Evolutionary conservation across 1,139 yeast species (phyloP), one percentile per base, ranked within the genome.

Genomic region (Saccharomyces hybrid): DNA sequence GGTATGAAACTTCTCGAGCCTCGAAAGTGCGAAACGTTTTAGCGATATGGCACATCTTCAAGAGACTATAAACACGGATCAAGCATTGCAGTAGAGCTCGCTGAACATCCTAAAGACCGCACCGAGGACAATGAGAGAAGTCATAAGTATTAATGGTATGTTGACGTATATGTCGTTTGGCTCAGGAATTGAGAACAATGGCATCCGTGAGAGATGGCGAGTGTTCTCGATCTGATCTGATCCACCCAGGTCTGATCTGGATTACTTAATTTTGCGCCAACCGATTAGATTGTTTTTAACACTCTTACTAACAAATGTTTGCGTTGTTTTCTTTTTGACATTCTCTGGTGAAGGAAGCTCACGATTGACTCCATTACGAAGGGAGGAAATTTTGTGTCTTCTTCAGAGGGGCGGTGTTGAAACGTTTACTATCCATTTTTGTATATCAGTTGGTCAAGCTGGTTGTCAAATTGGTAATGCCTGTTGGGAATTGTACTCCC

Each of bases 111-210:
- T 38, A 38, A 38, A 3, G 11, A 38, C 42, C 13, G 19, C 23
- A 38, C 42, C 8, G 23, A 11, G 23, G 42, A 29, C 25, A 32
- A 88, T 88, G 96, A 86, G 96, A 83, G 96, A 88, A 83, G 96
- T 88, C 65, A 88, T 88, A 71, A 88, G 95, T 79, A 82, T 88
- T 70, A 88, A 88, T 74, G 91, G 89, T 84, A 80, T 64, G 88
- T 78, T 14, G 4, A 11, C 23, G 23, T 8, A 11, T 6, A 16
- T 16, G 8, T 38, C 11, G 8, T 8, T 16, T 38, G 19, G 13
- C 11, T 16, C 42, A 38, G 19, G 42, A 38, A 14, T 16, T 8
- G 42, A 38, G 42, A 8, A 16, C 25, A 38, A 38, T 38, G 25
- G 42, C 42, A 7, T 38, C 42, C 42, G 7, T 38, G 25, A 38